Evolutionary conservation across 1,284 basidiomycete genomes (phyloP), one percentile per base, ranked within the genome.

Genomic region (Neolentinus lepideus): DNA sequence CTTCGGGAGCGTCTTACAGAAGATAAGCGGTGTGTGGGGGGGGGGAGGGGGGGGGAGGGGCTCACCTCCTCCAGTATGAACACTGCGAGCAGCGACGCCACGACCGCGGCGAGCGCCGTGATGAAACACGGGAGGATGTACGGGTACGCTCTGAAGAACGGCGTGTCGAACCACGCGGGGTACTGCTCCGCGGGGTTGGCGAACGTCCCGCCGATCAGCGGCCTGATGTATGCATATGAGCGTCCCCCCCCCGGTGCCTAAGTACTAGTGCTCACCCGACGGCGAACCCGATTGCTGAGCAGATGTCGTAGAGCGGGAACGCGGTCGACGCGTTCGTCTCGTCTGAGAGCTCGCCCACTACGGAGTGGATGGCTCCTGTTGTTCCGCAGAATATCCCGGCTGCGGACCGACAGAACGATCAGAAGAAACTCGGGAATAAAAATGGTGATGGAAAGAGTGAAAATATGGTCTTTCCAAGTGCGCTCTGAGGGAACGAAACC

Each of bases 311-410:
- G 2, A 55, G 43, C n/a, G 58, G 58, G 21, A 57, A 59, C 36
- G 56, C 58, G 29, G 51, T 45, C 22, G 56, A 29, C 33, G 51
- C 29, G 26, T 59, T 59, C 25, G 53, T 52, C 36, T 51, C 50
- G 54, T 59, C 58, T 10, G 53, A 51, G 45, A 59, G 31, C 36
- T 59, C 58, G 2, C 56, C 56, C 12, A 59, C 50, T 11, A 59
- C 55, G 26, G 58, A 54, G 35, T 59, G 58, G 2, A 59, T 53
- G 3, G 58, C 54, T 36, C 53, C 52, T 26, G 27, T 36, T 12
- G 51, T 52, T 29, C 51, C 51, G 14, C 27, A 29, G 27, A 52
- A 52, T 31, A 52, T 16, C 1, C 68, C 67, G 21, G 58, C 68
- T 69, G 16, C 27, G 33, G 21, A 6, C 29, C 29, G 29, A n/a